Evolutionary conservation across 495 filamentous ascomycete genomes (phyloP).

Genomic region (Neurospora sp.): DNA sequence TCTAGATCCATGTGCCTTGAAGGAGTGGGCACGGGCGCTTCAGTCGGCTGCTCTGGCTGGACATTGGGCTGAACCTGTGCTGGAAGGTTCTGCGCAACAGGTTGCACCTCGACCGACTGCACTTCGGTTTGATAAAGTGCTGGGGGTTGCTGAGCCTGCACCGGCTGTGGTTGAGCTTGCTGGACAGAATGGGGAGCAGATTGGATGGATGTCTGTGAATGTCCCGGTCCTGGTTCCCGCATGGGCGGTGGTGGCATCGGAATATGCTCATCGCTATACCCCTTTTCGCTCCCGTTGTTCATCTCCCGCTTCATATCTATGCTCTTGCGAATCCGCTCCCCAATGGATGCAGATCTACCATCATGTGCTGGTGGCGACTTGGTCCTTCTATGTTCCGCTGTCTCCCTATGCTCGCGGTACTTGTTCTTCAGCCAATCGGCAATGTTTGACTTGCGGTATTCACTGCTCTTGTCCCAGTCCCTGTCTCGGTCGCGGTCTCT

Average conservation of each 20-base stretch:
- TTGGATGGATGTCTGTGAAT: neutral
- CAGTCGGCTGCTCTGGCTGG: neutral
- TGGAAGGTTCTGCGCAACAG: neutral
- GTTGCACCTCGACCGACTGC: neutral
- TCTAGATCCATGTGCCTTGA: neutral
- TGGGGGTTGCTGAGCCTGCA: neutral
- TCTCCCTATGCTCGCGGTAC: conserved; percentile 66
- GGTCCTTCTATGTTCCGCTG: conserved; percentile 44
- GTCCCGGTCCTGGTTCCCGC: neutral
- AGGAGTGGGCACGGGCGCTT: neutral
- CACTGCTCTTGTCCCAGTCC: conserved; percentile 40
- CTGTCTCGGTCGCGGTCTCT: conserved; percentile 10
- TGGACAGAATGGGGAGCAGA: neutral
- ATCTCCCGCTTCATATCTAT: conserved; percentile 27
- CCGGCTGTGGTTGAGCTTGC: neutral
- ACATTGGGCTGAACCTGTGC: neutral
- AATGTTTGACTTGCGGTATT: conserved; percentile 52
- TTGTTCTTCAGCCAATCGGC: conserved; percentile 80
- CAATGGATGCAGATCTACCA: neutral
- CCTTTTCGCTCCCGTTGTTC: neutral
- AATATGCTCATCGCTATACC: neutral
- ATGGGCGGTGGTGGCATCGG: neutral
- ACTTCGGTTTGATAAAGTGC: neutral
- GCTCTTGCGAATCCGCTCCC: conserved; percentile 30
- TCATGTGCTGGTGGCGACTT: conserved; percentile 31